Evolutionary conservation across 2,329 filamentous ascomycete species (phyloP).

Genomic region (Claviceps sp.): DNA sequence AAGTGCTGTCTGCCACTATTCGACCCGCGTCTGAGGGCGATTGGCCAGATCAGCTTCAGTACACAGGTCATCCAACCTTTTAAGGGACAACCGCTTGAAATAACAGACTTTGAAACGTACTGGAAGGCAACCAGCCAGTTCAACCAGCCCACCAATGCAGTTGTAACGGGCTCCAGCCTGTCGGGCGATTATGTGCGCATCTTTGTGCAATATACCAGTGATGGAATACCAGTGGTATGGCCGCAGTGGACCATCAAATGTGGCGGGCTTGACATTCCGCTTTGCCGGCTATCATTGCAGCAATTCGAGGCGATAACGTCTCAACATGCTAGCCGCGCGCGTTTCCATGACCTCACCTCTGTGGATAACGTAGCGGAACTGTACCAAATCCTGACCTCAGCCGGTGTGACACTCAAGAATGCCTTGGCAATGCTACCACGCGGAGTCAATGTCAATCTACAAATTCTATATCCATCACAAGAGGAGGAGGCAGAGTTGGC

Average conservation of each 20-base stretch:
- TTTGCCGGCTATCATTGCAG: constrained; percentile 62
- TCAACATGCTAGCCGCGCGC: constrained; percentile 26
- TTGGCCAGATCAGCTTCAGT: constrained; percentile 87
- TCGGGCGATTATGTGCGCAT: constrained; percentile 91
- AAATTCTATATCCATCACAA: constrained; percentile 71
- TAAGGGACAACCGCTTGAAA: constrained; percentile 80
- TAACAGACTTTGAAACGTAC: constrained; percentile 96
- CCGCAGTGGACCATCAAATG: constrained; percentile 70
- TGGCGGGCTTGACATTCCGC: constrained; percentile 64
- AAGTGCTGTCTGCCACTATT: constrained; percentile 81
- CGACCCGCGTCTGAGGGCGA: constrained; percentile 78
- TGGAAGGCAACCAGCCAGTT: constrained; percentile 97
- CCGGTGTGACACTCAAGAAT: constrained; percentile 68
- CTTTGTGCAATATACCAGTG: constrained; percentile 82
- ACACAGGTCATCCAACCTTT: constrained; percentile 97
- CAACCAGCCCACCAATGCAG: constrained; percentile 63
- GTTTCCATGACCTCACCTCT: constrained; percentile 28
- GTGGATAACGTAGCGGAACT: constrained; percentile 47
- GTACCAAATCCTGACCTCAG: constrained; percentile 58
- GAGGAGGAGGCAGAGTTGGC: constrained; percentile 58
- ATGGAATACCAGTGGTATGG: constrained; percentile 77
- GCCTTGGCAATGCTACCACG: constrained; percentile 62
- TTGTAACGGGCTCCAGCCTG: constrained; percentile 89
- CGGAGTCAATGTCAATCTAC: constrained; percentile 80
- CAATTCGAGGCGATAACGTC: constrained; percentile 50